Evolutionary conservation across 176 grass and related monocot species (phyloP).

Genomic region (Musa acuminata): DNA sequence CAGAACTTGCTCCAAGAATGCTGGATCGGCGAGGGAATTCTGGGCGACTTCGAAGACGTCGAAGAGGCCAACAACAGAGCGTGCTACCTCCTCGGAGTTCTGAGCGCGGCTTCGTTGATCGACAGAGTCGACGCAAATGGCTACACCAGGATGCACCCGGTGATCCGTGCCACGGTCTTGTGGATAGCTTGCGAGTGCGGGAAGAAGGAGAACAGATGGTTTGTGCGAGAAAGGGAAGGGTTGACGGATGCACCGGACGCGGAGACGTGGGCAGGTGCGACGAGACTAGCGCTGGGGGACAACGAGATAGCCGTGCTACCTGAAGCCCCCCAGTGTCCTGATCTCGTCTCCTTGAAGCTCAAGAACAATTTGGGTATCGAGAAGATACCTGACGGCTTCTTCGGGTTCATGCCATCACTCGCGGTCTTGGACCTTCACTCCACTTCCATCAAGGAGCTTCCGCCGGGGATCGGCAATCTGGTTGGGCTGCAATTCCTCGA

Average conservation of each 20-base stretch:
- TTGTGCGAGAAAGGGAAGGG: constrained; percentile 7
- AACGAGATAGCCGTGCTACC: neutral
- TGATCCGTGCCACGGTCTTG: constrained; percentile 21
- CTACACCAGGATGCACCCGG: constrained; percentile 66
- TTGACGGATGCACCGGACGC: constrained; percentile 3
- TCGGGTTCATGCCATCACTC: constrained; percentile 25
- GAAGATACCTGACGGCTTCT: constrained; percentile 23
- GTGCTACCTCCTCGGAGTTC: constrained; percentile 68
- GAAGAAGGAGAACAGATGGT: constrained; percentile 20
- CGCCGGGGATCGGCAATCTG: constrained; percentile 16
- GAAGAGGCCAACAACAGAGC: constrained; percentile 90
- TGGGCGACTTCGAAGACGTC: constrained; percentile 80
- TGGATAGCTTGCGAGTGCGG: constrained; percentile 21
- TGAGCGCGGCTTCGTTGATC: constrained; percentile 68
- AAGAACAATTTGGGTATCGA: neutral
- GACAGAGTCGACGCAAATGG: constrained; percentile 57
- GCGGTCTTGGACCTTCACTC: constrained; percentile 19
- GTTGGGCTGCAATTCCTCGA: constrained; percentile 17
- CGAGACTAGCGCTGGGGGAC: constrained; percentile 14
- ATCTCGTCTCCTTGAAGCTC: constrained; percentile 17
- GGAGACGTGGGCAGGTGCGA: constrained; percentile 7
- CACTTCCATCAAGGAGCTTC: constrained; percentile 12
- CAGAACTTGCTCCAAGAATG: constrained; percentile 90
- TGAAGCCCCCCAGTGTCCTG: neutral
- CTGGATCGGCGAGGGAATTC: constrained; percentile 83